Base-by-base conservation (phyloP, 2,329 filamentous ascomycete genomes). In the Aspergillus ruber region DNA sequence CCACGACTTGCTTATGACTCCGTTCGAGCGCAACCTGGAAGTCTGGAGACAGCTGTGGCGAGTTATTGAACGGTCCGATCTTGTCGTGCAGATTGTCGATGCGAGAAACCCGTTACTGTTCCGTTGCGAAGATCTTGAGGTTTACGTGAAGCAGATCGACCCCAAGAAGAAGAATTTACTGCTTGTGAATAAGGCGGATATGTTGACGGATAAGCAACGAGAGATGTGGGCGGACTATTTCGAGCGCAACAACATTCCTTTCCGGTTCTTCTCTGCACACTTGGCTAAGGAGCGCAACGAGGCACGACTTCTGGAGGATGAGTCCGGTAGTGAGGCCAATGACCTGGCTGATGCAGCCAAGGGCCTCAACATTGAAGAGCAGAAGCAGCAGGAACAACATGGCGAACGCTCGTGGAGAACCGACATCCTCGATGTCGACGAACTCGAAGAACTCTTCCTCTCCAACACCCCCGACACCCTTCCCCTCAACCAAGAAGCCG, bases 31-130 rank as follows among this genome's bases (percentile, higher is more conserved):
- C 50, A 98, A 98, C 65, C 65, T 98, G 52, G 94, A 98, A 64
- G 93, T 98, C 23, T 98, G 93, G 93, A 83, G 93, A 65, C 93
- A 98, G 70, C 66, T 98, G 59, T 98, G 93, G 93, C 83, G 93
- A 72, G 93, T 98, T 49, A 96, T 98, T 60, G 93, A 98, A 75
- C 80, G 93, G 51, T 96, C 90, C 13, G 93, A 98, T 68, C 74
- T 98, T 36, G 82, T 98, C 3, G 93, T 98, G 32, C 93, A 98
- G 74, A 98, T 98, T 74, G 93, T 98, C 46, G 93, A 98, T 73
- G 93, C 94, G 7, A 80, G 93, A 62, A 96, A 96, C 67, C 93
- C 93, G 2, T 75, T 98, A 15, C 79, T 97, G 57, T 98, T 97
- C 73, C 82, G 94, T 49, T 95, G 87, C 4, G 91, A 94, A 58